phyloP scores from a whole-genome alignment of 805 yeast genomes.

The Candida xiaguanensis region DNA sequence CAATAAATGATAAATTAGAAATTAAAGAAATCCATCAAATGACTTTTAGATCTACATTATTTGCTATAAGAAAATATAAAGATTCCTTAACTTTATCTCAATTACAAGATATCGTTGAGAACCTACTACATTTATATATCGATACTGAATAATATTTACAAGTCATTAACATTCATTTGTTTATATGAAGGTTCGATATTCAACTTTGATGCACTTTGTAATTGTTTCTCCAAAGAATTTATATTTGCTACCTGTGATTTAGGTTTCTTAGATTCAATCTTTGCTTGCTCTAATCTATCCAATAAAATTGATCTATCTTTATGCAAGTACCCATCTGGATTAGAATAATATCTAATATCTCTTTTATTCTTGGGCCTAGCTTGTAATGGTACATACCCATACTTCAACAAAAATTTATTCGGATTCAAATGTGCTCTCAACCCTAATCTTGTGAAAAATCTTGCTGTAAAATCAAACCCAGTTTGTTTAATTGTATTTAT shows the following conservation, averaged over 20 bases:
- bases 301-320: constrained; percentile 35
- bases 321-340: constrained; percentile 72
- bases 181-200: constrained; percentile 13
- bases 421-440: constrained; percentile 78
- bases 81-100: constrained; percentile 20
- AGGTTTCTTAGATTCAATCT: constrained; percentile 13
- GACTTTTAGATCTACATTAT: constrained; percentile 36
- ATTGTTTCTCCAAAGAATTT: constrained; percentile 33
- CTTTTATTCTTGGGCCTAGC: constrained; percentile 85
- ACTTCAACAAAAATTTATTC: constrained; percentile 58
- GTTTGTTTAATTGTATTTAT: constrained; percentile 65
- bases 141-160: constrained; percentile 19
- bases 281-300: constrained; percentile 24
- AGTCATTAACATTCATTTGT: constrained; percentile 7
- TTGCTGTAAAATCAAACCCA: constrained; percentile 74
- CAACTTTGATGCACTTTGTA: constrained; percentile 27
- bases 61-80: constrained; percentile 37
- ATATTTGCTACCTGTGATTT: constrained; percentile 23
- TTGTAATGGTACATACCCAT: constrained; percentile 77
- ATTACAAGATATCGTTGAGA: constrained; percentile 39
- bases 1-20: constrained; percentile 30
- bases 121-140: constrained; percentile 32
- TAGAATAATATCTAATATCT: constrained; percentile 74
- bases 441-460: constrained; percentile 59
- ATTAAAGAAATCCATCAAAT: constrained; percentile 39